Base-by-base conservation (phyloP, 192 early-diverging fungal genomes). In the Pilobolus umbonatus region DNA sequence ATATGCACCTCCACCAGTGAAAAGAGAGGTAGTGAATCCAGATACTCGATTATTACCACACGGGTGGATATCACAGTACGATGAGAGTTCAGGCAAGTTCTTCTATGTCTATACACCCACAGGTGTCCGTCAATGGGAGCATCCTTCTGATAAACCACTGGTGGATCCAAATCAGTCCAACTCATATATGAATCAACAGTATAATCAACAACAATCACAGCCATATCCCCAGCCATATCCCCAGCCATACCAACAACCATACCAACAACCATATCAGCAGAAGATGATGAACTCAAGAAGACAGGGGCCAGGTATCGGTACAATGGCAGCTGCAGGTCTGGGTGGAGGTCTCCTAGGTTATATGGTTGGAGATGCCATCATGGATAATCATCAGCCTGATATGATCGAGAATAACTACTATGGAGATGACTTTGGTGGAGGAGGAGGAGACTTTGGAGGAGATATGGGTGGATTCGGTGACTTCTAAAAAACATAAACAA, bases 61-160 rank as follows among this genome's bases (percentile, higher is more conserved):
- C 30, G 68, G 68, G 17, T 71, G 68, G 68, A 65, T 71, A 14
- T 61, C 57, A 0, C 68, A 71, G 44, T 43, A 53, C 3, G 68
- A 71, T 55, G 53, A 62, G 22, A 48, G 22, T 19, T 56, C 62
- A 11, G 25, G 40, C 15, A 58, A 53, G 14, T 71, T 64, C 62
- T 71, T 71, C 31, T 71, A 71, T 28, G 68, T 71, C 17, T 65
- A 71, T 45, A 60, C 57, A 22, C 62, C 68, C 14, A 71, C 62
- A 17, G 63, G 61, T 26, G 31, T 38, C 24, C 50, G 57, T 30
- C 68, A 71, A 55, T 71, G 68, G 68, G 62, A 71, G 22, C 68
- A 71, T 55, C 68, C 68, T 50, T 21, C 38, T n/a, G 68, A 71
- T 38, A 30, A 42, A 6, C 53, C 60, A 22, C 26, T 61, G 19